Percentiles rank a stretch among this genome's conserved stretches.
Conservation (phyloP, 129 eudicot genomes). For the Dittrichia graveolens region DNA sequence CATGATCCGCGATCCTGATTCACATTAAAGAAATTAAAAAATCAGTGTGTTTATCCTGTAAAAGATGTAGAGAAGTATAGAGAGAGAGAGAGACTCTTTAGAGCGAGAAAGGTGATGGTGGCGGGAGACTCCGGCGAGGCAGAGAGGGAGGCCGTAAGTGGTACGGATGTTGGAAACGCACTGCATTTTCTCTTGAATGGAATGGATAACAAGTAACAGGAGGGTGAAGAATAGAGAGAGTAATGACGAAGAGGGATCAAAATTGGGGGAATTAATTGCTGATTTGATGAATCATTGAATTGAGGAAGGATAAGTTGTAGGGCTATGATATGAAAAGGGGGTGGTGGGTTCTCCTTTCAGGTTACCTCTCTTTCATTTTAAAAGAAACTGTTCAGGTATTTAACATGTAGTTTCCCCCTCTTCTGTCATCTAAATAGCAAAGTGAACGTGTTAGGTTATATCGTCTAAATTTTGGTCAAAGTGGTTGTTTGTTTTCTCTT, state of each 20-base stretch:
- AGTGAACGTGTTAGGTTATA: background rate
- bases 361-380: background rate
- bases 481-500: no score
- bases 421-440: background rate
- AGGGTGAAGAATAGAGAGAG: background rate
- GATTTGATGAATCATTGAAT: conserved; percentile 2
- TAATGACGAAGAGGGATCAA: background rate
- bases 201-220: conserved; percentile 1
- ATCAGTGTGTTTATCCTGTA: background rate
- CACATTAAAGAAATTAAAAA: background rate
- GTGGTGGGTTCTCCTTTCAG: conserved; percentile 19
- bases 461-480: background rate
- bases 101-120: conserved; percentile 29
- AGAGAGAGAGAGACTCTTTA: conserved; percentile 30
- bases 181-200: conserved; percentile 36
- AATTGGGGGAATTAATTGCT: background rate
- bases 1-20: conserved; percentile 52
- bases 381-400: background rate
- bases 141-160: conserved; percentile 47
- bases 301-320: background rate
- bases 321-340: background rate
- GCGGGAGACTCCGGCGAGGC: conserved; percentile 43
- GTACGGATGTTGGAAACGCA: conserved; percentile 31
- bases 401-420: conserved; percentile 22
- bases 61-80: background rate